Percentiles rank a stretch among this genome's conserved stretches.
These are phyloP conservation scores for Helicostylum pulchrum DNA, from an alignment of 192 early-diverging fungal genomes.

Conservation along the genomic window DNA sequence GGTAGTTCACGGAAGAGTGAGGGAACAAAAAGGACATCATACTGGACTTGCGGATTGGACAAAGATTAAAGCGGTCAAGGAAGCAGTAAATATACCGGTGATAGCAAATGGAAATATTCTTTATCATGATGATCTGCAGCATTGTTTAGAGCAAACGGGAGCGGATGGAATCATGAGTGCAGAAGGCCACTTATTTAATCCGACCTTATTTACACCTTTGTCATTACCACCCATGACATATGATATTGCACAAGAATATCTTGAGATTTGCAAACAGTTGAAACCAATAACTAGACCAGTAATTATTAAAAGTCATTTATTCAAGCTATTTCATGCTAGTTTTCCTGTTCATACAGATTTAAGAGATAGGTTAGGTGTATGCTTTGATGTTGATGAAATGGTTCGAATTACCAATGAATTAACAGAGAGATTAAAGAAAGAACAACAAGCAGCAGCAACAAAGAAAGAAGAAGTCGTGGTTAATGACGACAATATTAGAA, in stretches of 20 bases:
- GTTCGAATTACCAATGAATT: neutral
- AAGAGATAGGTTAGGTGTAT: constrained; percentile 63
- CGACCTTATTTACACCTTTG: constrained; percentile 70
- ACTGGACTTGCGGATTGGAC: constrained; percentile 97
- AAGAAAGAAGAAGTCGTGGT: constrained; percentile 28
- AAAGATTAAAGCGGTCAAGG: constrained; percentile 82
- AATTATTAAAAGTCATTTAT: constrained; percentile 83
- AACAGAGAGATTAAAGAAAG: neutral
- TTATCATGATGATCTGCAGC: constrained; percentile 84
- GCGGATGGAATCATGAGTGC: constrained; percentile 96
- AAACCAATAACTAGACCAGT: constrained; percentile 54
- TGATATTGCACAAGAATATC: constrained; percentile 84
- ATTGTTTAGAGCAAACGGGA: constrained; percentile 78
- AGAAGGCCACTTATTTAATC: constrained; percentile 87
- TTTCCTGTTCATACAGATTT: constrained; percentile 79
- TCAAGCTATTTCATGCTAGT: constrained; percentile 84
- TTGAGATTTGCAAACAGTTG: constrained; percentile 69
- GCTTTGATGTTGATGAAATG: constrained; percentile 50
- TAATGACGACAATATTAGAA: constrained; percentile 37
- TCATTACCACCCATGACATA: constrained; percentile 60
- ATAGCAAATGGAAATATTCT: constrained; percentile 98
- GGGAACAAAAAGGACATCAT: constrained; percentile 96
- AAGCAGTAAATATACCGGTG: constrained; percentile 85
- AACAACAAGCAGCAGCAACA: constrained; percentile 21
- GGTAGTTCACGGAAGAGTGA: constrained; percentile 86